Conservation (phyloP, 768 basidiomycete species). For the Calocera cornea region DNA sequence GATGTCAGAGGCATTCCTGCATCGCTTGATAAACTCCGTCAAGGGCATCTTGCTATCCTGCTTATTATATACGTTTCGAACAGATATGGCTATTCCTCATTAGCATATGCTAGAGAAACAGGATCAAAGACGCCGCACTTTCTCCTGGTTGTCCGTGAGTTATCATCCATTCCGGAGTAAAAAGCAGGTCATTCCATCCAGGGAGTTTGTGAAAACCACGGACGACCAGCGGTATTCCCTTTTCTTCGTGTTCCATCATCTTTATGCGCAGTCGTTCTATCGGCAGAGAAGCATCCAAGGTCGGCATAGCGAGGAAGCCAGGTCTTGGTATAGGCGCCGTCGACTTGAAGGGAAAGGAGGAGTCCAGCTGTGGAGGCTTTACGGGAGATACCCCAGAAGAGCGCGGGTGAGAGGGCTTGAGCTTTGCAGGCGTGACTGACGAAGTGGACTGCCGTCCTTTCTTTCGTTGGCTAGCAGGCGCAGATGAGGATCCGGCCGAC, state of each 20-base stretch:
- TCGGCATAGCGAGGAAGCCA: neutral
- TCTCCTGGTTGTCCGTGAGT: slow-evolving; percentile 6
- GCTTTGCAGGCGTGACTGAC: neutral
- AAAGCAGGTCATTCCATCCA: slow-evolving; percentile 42
- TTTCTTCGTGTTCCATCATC: slow-evolving; percentile 29
- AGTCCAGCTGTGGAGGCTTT: neutral
- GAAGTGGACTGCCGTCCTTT: neutral
- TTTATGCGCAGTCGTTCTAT: neutral
- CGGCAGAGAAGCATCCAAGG: neutral
- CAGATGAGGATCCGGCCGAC: neutral
- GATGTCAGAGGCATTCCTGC: slow-evolving; percentile 26
- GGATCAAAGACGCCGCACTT: slow-evolving; percentile 13
- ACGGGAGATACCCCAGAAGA: neutral
- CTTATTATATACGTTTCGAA: slow-evolving; percentile 50
- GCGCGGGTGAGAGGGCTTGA: neutral
- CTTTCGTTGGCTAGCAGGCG: neutral
- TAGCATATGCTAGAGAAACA: neutral
- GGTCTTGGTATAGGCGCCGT: neutral
- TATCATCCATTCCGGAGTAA: slow-evolving; percentile 44
- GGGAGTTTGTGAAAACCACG: slow-evolving; percentile 42
- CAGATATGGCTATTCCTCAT: slow-evolving; percentile 35
- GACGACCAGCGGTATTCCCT: slow-evolving; percentile 51
- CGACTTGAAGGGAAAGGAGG: neutral
- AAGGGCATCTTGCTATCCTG: slow-evolving; percentile 41
- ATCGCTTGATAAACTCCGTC: slow-evolving; percentile 38